A percentile compares a stretch with the other conserved stretches of the same genome.
Evolutionary conservation across 2,329 filamentous ascomycete species (phyloP).

Genomic region (Claviceps sp.): DNA sequence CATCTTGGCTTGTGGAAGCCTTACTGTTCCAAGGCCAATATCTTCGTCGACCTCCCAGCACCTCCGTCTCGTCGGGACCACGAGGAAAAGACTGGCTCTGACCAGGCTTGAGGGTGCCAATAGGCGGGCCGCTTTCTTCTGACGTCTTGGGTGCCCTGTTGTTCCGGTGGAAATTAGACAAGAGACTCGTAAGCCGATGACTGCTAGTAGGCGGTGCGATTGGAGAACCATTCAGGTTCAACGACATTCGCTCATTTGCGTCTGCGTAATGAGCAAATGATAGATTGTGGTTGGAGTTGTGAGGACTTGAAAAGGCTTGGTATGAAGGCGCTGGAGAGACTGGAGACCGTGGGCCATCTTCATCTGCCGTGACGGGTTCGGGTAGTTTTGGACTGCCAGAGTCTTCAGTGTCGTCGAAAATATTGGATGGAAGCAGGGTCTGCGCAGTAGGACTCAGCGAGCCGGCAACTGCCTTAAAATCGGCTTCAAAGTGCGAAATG

Average conservation of each 20-base stretch:
- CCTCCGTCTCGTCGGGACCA: constrained; percentile 42
- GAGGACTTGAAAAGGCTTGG: constrained; percentile 47
- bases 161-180: constrained; percentile 50
- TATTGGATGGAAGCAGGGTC: constrained; percentile 56
- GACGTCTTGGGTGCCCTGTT: constrained; percentile 43
- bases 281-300: constrained; percentile 44
- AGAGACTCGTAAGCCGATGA: constrained; percentile 32
- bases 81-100: constrained; percentile 70
- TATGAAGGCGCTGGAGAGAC: constrained; percentile 43
- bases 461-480: constrained; percentile 48
- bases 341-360: constrained; percentile 45
- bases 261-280: constrained; percentile 39
- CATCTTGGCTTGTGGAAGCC: constrained; percentile 34
- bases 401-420: constrained; percentile 49
- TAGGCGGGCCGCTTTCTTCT: constrained; percentile 36
- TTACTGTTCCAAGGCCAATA: constrained; percentile 46
- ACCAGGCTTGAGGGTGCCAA: constrained; percentile 55
- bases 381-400: constrained; percentile 19
- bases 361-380: constrained; percentile 16
- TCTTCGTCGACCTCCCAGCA: constrained; percentile 37
- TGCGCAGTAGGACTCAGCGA: constrained; percentile 68
- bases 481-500: constrained; percentile 43
- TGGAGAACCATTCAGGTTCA: constrained; percentile 27
- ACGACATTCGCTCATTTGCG: constrained; percentile 29
- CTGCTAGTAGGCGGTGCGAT: constrained; percentile 15